These are phyloP conservation scores for Schwanniomyces etchellsii DNA, from an alignment of 1,139 yeast genomes.

Conservation along the genomic window DNA sequence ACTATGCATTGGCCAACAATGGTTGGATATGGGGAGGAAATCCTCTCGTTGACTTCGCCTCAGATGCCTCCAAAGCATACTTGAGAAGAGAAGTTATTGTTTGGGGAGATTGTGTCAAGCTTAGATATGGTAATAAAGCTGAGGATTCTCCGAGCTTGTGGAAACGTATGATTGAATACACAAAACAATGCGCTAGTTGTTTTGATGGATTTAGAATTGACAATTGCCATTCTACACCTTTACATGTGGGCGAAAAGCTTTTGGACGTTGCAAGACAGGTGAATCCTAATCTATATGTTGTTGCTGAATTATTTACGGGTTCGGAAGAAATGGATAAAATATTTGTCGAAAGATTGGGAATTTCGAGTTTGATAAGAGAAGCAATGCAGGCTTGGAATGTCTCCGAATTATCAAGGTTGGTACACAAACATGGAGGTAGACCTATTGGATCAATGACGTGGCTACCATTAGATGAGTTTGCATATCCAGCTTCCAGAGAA, in stretches of 20 bases:
- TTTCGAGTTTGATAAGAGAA: constrained; percentile 84
- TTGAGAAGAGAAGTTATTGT: constrained; percentile 88
- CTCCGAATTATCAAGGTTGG: constrained; percentile 76
- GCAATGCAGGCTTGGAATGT: constrained; percentile 97
- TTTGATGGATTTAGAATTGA: constrained; percentile 92
- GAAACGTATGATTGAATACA: constrained; percentile 81
- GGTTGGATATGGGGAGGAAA: constrained; percentile 99
- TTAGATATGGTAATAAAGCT: constrained; percentile 73
- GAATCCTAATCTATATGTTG: constrained; percentile 84
- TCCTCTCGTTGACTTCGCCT: constrained; percentile 90
- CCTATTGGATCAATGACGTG: constrained; percentile 89
- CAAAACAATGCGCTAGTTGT: constrained; percentile 64
- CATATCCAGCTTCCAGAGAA: constrained; percentile 53
- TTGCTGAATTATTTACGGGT: constrained; percentile 92
- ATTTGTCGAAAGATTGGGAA: constrained; percentile 85
- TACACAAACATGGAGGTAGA: constrained; percentile 90
- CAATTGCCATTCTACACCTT: constrained; percentile 93
- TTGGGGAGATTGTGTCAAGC: constrained; percentile 96
- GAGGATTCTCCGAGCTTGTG: constrained; percentile 86
- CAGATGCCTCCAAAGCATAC: constrained; percentile 71
- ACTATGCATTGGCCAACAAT: constrained; percentile 81
- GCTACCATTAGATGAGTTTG: constrained; percentile 66
- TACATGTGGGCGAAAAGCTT: constrained; percentile 87
- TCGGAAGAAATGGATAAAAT: constrained; percentile 86
- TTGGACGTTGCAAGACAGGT: constrained; percentile 83